These are phyloP conservation scores for Penicillium waksmanii DNA, from an alignment of 495 filamentous ascomycete genomes.

Conservation along the genomic window DNA sequence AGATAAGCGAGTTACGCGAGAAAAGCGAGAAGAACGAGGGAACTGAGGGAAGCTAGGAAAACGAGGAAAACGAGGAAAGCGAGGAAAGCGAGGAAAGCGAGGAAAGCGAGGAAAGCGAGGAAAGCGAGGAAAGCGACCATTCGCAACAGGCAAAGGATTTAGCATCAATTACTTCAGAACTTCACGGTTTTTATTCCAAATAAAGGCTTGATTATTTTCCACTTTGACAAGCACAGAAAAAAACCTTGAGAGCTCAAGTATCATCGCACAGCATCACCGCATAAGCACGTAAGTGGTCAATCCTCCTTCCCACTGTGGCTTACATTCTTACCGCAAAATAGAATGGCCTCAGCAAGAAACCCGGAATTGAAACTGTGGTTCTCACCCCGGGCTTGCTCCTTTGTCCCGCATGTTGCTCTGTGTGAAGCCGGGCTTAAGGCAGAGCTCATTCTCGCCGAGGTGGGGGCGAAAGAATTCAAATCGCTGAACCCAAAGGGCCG, in stretches of 20 bases:
- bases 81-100: neutral
- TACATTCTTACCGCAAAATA: neutral
- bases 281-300: too few relatives aligned
- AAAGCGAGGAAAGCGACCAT: neutral
- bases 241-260: too few relatives aligned
- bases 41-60: neutral
- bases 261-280: too few relatives aligned
- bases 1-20: neutral
- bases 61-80: neutral
- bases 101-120: neutral
- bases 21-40: too few relatives aligned
- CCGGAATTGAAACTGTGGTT: neutral
- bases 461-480: neutral
- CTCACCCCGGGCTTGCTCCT: neutral
- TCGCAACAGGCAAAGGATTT: neutral
- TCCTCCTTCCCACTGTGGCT: neutral
- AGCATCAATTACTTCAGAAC: neutral
- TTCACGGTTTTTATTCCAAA: neutral
- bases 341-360: neutral
- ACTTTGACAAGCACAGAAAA: too few relatives aligned
- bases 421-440: neutral
- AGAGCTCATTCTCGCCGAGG: neutral
- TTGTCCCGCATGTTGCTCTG: conserved; percentile 2
- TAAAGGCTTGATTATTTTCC: neutral
- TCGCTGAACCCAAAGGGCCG: neutral